Evolutionary conservation across 2,329 filamentous ascomycete genomes (phyloP).

Genomic region (Botryotinia globosa): DNA sequence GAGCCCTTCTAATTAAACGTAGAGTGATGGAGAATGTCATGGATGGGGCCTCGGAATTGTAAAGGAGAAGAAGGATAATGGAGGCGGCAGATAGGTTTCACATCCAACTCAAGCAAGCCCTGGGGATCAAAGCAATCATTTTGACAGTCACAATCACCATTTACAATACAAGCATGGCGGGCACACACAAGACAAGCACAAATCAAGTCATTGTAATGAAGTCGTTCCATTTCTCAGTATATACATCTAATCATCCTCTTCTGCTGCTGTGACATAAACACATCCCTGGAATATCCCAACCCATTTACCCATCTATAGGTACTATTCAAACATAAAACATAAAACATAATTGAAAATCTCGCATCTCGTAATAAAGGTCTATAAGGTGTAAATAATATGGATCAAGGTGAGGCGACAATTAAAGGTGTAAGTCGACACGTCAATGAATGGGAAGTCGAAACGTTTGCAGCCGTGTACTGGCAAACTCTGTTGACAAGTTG

Average conservation of each 20-base stretch:
- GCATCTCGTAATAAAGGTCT: conserved; percentile 19
- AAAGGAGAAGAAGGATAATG: background rate
- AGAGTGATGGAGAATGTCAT: background rate
- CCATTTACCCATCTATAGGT: conserved; percentile 18
- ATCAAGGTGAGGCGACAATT: conserved; percentile 16
- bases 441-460: background rate
- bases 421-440: conserved; percentile 12
- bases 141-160: background rate
- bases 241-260: conserved; percentile 14
- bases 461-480: background rate
- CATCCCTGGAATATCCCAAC: conserved; percentile 17
- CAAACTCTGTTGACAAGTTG: background rate
- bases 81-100: background rate
- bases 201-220: conserved; percentile 8
- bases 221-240: conserved; percentile 18
- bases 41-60: background rate
- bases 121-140: background rate
- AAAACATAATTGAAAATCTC: conserved; percentile 16
- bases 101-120: background rate
- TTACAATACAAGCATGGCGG: background rate
- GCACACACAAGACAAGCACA: background rate
- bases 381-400: conserved; percentile 17
- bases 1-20: background rate
- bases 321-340: conserved; percentile 17
- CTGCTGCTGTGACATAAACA: conserved; percentile 7